Percentiles rank a stretch among this genome's conserved stretches.
Evolutionary conservation across 345 rosid species (phyloP).

Genomic region (Rhizophora apiculata): DNA sequence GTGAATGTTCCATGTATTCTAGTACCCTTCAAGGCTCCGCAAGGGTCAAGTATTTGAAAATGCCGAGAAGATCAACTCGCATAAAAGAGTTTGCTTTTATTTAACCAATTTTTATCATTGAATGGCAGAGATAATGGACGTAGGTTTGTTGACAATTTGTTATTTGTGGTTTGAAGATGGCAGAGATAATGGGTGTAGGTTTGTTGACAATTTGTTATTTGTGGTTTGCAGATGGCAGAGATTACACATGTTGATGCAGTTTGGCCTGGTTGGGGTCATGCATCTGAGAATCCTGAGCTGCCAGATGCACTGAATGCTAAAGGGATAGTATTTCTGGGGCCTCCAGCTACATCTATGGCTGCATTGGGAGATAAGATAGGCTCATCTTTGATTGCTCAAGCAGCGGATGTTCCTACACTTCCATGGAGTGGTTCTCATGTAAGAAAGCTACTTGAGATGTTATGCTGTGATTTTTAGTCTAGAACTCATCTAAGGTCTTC

Average conservation of each 20-base stretch:
- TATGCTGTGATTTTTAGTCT: background rate
- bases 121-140: too few species aligned
- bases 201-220: conserved; percentile 8
- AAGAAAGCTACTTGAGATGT: conserved; percentile 20
- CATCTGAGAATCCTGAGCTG: conserved; percentile 96
- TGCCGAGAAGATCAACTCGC: background rate
- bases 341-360: conserved; percentile 84
- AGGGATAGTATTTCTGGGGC: conserved; percentile 94
- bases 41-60: conserved; percentile 1
- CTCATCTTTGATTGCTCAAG: conserved; percentile 98
- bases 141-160: background rate
- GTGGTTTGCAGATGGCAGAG: conserved; percentile 81
- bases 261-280: conserved; percentile 99
- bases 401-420: conserved; percentile 99
- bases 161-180: conserved; percentile 13
- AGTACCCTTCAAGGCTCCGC: background rate
- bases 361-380: conserved; percentile 99
- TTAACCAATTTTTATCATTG: background rate
- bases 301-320: conserved; percentile 83
- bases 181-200: too few species aligned
- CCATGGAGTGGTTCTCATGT: conserved; percentile 99
- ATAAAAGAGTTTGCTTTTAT: background rate
- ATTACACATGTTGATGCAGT: conserved; percentile 96
- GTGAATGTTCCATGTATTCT: background rate
- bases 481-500: conserved; percentile 16